Percentiles rank a stretch among this genome's conserved stretches.
phyloP scores from a whole-genome alignment of 164 flowering plant species.

The Vitis rupestris region DNA sequence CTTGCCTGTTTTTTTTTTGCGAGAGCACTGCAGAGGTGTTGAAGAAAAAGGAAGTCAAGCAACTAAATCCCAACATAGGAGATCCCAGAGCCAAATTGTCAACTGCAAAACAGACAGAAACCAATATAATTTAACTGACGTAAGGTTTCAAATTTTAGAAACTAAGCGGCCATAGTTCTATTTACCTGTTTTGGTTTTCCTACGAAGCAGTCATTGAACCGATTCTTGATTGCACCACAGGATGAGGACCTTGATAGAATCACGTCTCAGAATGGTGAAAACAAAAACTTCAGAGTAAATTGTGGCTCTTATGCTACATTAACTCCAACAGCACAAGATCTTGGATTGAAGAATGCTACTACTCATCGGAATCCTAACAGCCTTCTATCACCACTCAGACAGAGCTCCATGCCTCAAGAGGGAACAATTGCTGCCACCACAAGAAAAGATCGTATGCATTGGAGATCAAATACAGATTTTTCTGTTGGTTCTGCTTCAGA shows the following conservation, averaged over 20 bases:
- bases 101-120: conserved; percentile 12
- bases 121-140: conserved; percentile 15
- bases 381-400: conserved; percentile 7
- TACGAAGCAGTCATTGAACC: neutral
- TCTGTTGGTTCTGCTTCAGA: conserved; percentile 38
- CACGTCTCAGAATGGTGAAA: conserved; percentile 1
- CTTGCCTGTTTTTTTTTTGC: neutral
- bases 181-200: neutral
- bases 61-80: conserved; percentile 18
- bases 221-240: conserved; percentile 13
- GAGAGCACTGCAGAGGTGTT: conserved; percentile 21
- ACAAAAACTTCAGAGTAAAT: conserved; percentile 13
- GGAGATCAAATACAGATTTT: conserved; percentile 32
- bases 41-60: conserved; percentile 37
- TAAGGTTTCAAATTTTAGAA: conserved; percentile 13
- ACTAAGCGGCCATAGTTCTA: too few species aligned
- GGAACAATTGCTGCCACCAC: conserved; percentile 8
- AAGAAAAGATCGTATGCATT: conserved; percentile 12
- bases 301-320: conserved; percentile 6
- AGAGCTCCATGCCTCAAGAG: conserved; percentile 19
- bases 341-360: neutral
- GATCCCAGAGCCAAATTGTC: conserved; percentile 24
- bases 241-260: conserved; percentile 7
- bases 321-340: conserved; percentile 2
- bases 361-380: conserved; percentile 2